phyloP scores from a whole-genome alignment of 441 rosid species.

The Viola pubescens region DNA sequence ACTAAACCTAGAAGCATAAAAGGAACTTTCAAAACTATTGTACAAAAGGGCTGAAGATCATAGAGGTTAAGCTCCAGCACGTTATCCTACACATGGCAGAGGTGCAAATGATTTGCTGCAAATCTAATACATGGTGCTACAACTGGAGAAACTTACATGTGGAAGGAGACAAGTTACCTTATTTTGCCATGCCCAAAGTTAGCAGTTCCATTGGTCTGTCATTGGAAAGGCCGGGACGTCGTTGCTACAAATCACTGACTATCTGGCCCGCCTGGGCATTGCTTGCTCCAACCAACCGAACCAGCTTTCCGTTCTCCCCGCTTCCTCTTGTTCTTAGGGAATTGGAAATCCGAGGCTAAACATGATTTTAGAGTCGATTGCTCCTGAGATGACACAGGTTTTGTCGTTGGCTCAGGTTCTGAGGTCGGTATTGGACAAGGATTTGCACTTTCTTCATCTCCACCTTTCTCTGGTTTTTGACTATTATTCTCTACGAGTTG shows the following conservation, averaged over 20 bases:
- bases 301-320: constrained; percentile 81
- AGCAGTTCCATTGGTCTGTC: too few relatives aligned
- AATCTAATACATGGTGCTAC: too few relatives aligned
- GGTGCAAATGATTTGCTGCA: too few relatives aligned
- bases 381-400: constrained; percentile 19
- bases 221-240: too few relatives aligned
- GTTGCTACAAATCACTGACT: constrained; percentile 41
- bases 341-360: constrained; percentile 57
- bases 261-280: constrained; percentile 62
- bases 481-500: constrained; percentile 23
- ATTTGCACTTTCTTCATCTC: constrained; percentile 46
- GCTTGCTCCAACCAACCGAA: constrained; percentile 68
- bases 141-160: too few relatives aligned
- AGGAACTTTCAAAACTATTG: too few relatives aligned
- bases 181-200: too few relatives aligned
- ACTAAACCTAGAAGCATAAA: too few relatives aligned
- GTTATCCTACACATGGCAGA: too few relatives aligned
- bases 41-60: too few relatives aligned
- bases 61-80: too few relatives aligned
- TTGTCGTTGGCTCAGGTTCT: constrained; percentile 27
- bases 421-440: constrained; percentile 28
- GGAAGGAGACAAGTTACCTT: too few relatives aligned
- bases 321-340: constrained; percentile 79
- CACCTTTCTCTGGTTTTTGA: constrained; percentile 37
- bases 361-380: constrained; percentile 56